Conservation (phyloP, 1,284 basidiomycete species). For the Pseudozyma sp. region DNA sequence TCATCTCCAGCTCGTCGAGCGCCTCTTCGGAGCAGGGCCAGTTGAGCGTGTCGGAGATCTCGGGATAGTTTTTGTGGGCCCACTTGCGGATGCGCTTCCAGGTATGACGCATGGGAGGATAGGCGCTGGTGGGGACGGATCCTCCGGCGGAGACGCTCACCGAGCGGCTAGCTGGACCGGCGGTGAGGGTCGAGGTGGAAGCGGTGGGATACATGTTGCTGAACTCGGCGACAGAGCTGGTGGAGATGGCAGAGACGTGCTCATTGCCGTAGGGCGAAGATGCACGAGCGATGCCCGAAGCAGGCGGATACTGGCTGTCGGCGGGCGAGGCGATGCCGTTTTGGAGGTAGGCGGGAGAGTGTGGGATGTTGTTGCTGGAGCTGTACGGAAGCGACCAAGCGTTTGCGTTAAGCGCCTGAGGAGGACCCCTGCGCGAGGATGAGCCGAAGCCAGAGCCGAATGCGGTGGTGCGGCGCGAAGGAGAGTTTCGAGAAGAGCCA, state of each 20-base stretch:
- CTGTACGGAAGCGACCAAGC: constrained; percentile 60
- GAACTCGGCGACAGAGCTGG: constrained; percentile 55
- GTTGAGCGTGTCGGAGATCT: constrained; percentile 66
- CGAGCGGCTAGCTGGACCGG: constrained; percentile 14
- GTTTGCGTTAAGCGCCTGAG: constrained; percentile 35
- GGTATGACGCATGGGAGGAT: constrained; percentile 64
- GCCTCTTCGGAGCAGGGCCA: constrained; percentile 61
- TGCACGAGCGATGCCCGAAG: constrained; percentile 28
- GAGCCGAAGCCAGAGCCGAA: constrained; percentile 46
- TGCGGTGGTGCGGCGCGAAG: constrained; percentile 29
- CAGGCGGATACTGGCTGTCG: constrained; percentile 41
- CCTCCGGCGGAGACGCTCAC: constrained; percentile 38
- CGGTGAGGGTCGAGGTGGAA: constrained; percentile 51
- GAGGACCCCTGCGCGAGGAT: constrained; percentile 50
- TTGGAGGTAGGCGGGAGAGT: constrained; percentile 30
- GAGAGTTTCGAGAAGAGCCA: constrained; percentile 1
- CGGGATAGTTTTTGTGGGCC: constrained; percentile 60
- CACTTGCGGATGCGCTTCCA: constrained; percentile 64
- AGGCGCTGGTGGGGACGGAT: constrained; percentile 56
- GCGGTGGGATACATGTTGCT: constrained; percentile 57
- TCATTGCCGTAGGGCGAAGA: constrained; percentile 31
- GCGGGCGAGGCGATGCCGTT: constrained; percentile 24
- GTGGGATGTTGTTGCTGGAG: constrained; percentile 32
- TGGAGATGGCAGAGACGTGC: constrained; percentile 29
- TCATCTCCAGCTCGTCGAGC: constrained; percentile 61